Percentiles rank a stretch among this genome's conserved stretches.
phyloP scores from a whole-genome alignment of 768 basidiomycete genomes.

The Panus rudis region DNA sequence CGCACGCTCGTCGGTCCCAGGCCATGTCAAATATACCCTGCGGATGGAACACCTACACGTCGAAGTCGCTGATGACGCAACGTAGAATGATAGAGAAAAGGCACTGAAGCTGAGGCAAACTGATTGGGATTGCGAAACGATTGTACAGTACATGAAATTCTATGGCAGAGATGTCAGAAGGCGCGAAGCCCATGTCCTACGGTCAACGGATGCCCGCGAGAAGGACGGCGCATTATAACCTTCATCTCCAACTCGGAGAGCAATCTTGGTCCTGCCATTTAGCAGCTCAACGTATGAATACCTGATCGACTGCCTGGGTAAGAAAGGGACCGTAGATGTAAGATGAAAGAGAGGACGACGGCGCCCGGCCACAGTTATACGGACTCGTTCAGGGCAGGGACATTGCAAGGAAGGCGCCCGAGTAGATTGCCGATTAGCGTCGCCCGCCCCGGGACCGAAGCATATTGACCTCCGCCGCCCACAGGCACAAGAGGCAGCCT shows the following conservation, averaged over 20 bases:
- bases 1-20: too few relatives aligned
- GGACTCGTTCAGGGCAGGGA: slow-evolving; percentile 22
- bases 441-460: too few relatives aligned
- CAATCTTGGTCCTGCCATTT: slow-evolving; percentile 79
- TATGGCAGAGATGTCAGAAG: slow-evolving; percentile 29
- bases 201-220: slow-evolving; percentile 11
- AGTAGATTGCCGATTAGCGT: too few relatives aligned
- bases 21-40: too few relatives aligned
- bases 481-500: background rate
- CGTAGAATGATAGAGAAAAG: too few relatives aligned
- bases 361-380: slow-evolving; percentile 5
- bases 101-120: too few relatives aligned
- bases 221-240: slow-evolving; percentile 64
- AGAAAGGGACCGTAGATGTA: slow-evolving; percentile 51
- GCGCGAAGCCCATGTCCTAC: slow-evolving; percentile 39
- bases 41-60: too few relatives aligned
- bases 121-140: too few relatives aligned
- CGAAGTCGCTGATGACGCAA: too few relatives aligned
- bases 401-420: too few relatives aligned
- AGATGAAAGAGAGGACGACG: slow-evolving; percentile 29
- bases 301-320: slow-evolving; percentile 60
- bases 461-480: background rate
- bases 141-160: background rate
- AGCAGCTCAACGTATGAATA: slow-evolving; percentile 39
- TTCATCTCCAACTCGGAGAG: slow-evolving; percentile 34